These are phyloP conservation scores for Candida boleticola DNA, from an alignment of 805 yeast species.

Conservation along the genomic window DNA sequence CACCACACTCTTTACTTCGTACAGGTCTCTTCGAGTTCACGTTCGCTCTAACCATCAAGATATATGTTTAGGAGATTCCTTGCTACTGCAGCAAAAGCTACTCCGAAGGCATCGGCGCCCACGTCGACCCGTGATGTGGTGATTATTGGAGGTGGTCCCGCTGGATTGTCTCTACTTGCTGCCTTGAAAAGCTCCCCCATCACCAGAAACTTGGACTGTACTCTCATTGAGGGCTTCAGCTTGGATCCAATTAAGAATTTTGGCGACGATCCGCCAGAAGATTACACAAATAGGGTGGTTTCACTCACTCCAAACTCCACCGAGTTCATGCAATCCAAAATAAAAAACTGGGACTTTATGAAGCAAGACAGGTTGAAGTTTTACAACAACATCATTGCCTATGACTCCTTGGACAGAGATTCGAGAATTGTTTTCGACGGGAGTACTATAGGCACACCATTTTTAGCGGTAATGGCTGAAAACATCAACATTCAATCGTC, in stretches of 20 bases:
- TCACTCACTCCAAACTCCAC: constrained; percentile 83
- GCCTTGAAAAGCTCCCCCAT: constrained; percentile 70
- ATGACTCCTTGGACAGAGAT: constrained; percentile 70
- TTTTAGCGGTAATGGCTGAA: constrained; percentile 81
- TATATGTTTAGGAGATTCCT: background rate
- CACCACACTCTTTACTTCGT: too few species aligned
- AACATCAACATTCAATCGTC: constrained; percentile 80
- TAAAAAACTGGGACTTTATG: constrained; percentile 76
- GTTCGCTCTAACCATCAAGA: too few species aligned
- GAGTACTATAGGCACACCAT: constrained; percentile 38
- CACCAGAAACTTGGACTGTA: constrained; percentile 58
- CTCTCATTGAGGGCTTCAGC: constrained; percentile 71
- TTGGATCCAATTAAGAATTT: constrained; percentile 53
- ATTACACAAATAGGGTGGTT: constrained; percentile 76
- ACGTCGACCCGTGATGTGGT: constrained; percentile 57
- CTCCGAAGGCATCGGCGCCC: background rate
- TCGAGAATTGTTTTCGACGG: constrained; percentile 72
- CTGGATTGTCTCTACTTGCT: constrained; percentile 84
- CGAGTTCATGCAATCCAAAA: constrained; percentile 53
- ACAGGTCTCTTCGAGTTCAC: background rate
- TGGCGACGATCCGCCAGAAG: constrained; percentile 40
- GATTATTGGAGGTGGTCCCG: constrained; percentile 97
- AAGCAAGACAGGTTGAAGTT: constrained; percentile 68
- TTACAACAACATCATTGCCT: constrained; percentile 79
- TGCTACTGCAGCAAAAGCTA: constrained; percentile 1